Conservation (phyloP, 164 flowering plant genomes). For the Cinnamomum micranthum region DNA sequence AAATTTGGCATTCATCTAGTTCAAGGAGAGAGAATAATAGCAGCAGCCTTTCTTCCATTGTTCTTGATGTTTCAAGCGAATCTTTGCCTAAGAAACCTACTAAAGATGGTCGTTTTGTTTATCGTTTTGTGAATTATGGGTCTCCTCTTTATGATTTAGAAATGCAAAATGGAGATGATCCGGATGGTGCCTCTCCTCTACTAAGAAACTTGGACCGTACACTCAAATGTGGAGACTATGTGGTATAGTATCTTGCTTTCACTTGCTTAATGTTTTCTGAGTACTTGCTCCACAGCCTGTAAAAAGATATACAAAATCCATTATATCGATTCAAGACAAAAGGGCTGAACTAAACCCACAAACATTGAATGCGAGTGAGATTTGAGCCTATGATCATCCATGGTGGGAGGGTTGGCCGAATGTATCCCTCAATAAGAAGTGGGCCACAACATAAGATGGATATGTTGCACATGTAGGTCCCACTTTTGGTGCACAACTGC, state of each 20-base stretch:
- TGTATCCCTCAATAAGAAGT: too few species aligned
- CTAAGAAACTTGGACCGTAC: conserved; percentile 35
- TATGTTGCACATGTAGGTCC: too few species aligned
- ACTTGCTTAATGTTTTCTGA: neutral
- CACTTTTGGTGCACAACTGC: too few species aligned
- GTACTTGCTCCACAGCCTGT: too few species aligned
- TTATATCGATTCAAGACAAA: too few species aligned
- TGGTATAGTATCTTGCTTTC: conserved; percentile 44
- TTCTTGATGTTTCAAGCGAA: conserved; percentile 59
- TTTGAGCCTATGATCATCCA: too few species aligned
- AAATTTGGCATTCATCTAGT: conserved; percentile 43
- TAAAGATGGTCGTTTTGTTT: conserved; percentile 48
- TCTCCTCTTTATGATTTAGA: conserved; percentile 11
- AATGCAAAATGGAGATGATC: conserved; percentile 20
- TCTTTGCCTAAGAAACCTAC: conserved; percentile 23
- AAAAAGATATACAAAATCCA: too few species aligned
- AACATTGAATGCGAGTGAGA: too few species aligned
- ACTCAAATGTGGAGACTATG: conserved; percentile 77
- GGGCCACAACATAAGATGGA: too few species aligned
- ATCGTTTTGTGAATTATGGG: conserved; percentile 59
- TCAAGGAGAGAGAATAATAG: conserved; percentile 28
- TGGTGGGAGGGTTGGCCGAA: too few species aligned
- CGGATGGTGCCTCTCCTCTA: conserved; percentile 21
- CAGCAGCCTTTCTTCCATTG: conserved; percentile 50
- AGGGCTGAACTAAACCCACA: too few species aligned